Evolutionary conservation across 2,329 filamentous ascomycete genomes (phyloP), one percentile per base, ranked within the genome.

Genomic region (Fusarium sp.): DNA sequence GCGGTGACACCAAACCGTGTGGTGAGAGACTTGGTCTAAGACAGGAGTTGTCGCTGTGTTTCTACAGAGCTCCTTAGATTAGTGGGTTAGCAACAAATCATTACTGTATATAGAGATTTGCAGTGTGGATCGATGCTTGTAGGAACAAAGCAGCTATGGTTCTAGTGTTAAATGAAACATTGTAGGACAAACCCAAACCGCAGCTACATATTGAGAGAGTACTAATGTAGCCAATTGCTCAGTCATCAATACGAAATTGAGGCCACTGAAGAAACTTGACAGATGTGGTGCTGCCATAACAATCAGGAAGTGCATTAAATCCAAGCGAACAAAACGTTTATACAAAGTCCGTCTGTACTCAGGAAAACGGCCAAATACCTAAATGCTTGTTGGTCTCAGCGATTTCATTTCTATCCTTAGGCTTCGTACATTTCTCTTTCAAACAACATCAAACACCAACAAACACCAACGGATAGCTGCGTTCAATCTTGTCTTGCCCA

Each of bases 1-100:
- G 74, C 74, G 8, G 79, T 80, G 72, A 76, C 76, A 32, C 78
- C 79, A 20, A 71, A 75, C 51, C 57, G 68, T 24, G 60, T 65
- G 51, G 71, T 63, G 38, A 76, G 57, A 54, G 32, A 55, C 58
- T 61, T 60, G 38, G 41, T 54, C 17, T 56, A n/a, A 56, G 39
- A 50, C 55, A n/a, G 26, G 39, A 35, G 53, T 30, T 6, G 30
- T 45, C 26, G 44, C 24, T 44, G 24, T 35, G 8, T 20, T 44
- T 38, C 44, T 57, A 26, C 26, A n/a, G 36, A 44, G 28, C 26
- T 45, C 24, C 35, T 18, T 24, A 48, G 26, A 48, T 39, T 48
- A 42, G 30, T 48, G 44, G 58, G 22, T 7, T 12, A 6, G 35
- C 14, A 35, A 41, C 41, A 42, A 36, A 30, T 39, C 18, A 26